Percentiles rank a stretch among this genome's conserved stretches.
Evolutionary conservation across 805 yeast species (phyloP).

Genomic region (Candida methanosorbosa): DNA sequence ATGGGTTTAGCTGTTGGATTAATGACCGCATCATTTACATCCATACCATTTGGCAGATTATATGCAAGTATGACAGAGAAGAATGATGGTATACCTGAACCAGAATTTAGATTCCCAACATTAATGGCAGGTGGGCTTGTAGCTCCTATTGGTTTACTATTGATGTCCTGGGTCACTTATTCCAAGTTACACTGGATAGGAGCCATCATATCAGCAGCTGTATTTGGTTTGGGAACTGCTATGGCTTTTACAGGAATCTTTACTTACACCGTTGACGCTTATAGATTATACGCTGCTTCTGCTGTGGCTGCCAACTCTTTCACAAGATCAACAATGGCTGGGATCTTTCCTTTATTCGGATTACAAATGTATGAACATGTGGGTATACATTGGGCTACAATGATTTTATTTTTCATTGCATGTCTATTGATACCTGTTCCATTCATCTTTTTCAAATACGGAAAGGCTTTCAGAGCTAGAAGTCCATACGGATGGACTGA

Average conservation of each 20-base stretch:
- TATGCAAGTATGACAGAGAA: conserved; percentile 23
- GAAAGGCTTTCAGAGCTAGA: conserved; percentile 33
- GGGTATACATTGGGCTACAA: conserved; percentile 52
- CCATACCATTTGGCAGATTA: conserved; percentile 23
- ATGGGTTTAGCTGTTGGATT: conserved; percentile 49
- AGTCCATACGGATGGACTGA: conserved; percentile 38
- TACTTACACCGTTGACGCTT: conserved; percentile 33
- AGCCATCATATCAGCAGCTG: conserved; percentile 33
- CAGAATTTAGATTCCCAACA: conserved; percentile 52
- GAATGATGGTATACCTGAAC: conserved; percentile 34
- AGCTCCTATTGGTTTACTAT: conserved; percentile 46
- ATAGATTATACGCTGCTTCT: conserved; percentile 41
- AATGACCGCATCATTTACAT: conserved; percentile 30
- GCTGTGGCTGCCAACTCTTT: conserved; percentile 44
- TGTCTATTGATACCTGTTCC: conserved; percentile 47
- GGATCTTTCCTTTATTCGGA: conserved; percentile 50
- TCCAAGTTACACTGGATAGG: conserved; percentile 45
- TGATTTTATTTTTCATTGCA: conserved; percentile 42
- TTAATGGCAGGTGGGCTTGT: conserved; percentile 46
- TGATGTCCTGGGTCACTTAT: conserved; percentile 51
- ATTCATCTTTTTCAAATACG: conserved; percentile 40
- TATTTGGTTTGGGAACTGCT: conserved; percentile 37
- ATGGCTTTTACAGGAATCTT: conserved; percentile 30
- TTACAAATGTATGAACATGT: conserved; percentile 45
- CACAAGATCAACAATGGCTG: conserved; percentile 45